phyloP scores from a whole-genome alignment of 1,284 basidiomycete genomes.

The Trametes pubescens region DNA sequence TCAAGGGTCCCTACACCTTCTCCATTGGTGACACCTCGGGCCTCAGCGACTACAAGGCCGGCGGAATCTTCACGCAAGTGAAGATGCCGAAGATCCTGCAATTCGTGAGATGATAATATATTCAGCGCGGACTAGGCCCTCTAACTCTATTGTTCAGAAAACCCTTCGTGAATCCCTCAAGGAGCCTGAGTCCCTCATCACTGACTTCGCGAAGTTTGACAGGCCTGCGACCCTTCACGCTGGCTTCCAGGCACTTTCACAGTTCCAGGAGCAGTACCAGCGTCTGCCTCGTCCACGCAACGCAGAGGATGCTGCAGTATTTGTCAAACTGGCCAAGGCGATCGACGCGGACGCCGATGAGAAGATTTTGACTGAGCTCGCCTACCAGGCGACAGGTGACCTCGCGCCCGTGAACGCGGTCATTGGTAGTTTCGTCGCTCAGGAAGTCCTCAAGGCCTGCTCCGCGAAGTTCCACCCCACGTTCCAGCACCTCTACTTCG shows the following conservation, averaged over 20 bases:
- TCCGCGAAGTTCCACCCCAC: slow-evolving; percentile 99
- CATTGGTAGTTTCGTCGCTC: slow-evolving; percentile 97
- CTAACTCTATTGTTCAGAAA: slow-evolving; percentile 67
- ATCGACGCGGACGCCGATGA: slow-evolving; percentile 82
- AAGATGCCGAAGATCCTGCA: slow-evolving; percentile 98
- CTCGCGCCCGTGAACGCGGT: slow-evolving; percentile 93
- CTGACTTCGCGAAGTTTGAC: slow-evolving; percentile 99
- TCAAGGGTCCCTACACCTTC: slow-evolving; percentile 98
- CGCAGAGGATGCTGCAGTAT: slow-evolving; percentile 76
- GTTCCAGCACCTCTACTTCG: slow-evolving; percentile 96
- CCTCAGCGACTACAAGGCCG: slow-evolving; percentile 83
- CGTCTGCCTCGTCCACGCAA: slow-evolving; percentile 89
- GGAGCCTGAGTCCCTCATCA: slow-evolving; percentile 90
- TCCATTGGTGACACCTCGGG: slow-evolving; percentile 89
- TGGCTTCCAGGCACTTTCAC: slow-evolving; percentile 94
- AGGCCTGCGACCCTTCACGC: slow-evolving; percentile 90
- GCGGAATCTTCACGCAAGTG: slow-evolving; percentile 97
- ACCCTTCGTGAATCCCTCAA: slow-evolving; percentile 88
- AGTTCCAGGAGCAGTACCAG: slow-evolving; percentile 76
- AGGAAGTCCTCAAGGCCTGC: slow-evolving; percentile 97
- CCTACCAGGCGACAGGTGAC: slow-evolving; percentile 95
- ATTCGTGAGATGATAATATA: slow-evolving; percentile 70
- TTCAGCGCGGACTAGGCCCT: too few relatives aligned
- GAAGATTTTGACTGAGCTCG: slow-evolving; percentile 84
- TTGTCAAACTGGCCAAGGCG: slow-evolving; percentile 84